phyloP scores from a whole-genome alignment of 2,329 filamentous ascomycete species.

The Magnaporthiopsis poae region DNA sequence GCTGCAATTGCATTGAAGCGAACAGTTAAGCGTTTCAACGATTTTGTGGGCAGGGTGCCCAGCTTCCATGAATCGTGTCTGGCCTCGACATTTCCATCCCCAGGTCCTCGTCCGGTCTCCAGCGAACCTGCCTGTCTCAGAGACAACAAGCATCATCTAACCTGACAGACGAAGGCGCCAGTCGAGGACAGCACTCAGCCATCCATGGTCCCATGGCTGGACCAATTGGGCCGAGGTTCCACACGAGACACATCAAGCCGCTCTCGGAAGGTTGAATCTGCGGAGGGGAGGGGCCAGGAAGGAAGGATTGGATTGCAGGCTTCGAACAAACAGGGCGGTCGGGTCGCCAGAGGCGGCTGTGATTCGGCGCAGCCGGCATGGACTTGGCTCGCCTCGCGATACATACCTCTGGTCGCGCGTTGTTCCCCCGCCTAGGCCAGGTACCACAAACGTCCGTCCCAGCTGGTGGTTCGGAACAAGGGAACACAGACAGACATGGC shows the following conservation, averaged over 20 bases:
- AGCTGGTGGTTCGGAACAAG: too few species aligned
- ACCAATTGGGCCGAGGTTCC: neutral
- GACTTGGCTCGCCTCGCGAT: neutral
- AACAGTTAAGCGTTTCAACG: too few species aligned
- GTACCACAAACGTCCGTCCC: neutral
- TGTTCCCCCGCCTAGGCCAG: neutral
- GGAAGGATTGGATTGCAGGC: neutral
- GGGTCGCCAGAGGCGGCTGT: neutral
- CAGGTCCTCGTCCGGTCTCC: neutral
- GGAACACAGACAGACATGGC: too few species aligned
- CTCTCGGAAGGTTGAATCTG: neutral
- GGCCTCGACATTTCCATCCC: neutral
- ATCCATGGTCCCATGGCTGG: neutral
- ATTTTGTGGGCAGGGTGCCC: too few species aligned
- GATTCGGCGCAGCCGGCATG: neutral
- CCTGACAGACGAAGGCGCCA: neutral
- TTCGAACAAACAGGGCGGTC: neutral
- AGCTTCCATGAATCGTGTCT: neutral
- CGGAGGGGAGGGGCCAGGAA: neutral
- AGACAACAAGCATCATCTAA: neutral
- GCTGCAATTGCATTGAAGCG: too few species aligned
- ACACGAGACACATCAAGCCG: neutral
- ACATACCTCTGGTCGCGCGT: neutral
- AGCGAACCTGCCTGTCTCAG: neutral
- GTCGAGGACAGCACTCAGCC: neutral